Percentiles rank a stretch among this genome's conserved stretches.
These are phyloP conservation scores for Melanopsichium pennsylvanicum DNA, from an alignment of 1,284 basidiomycete species.

Conservation along the genomic window DNA sequence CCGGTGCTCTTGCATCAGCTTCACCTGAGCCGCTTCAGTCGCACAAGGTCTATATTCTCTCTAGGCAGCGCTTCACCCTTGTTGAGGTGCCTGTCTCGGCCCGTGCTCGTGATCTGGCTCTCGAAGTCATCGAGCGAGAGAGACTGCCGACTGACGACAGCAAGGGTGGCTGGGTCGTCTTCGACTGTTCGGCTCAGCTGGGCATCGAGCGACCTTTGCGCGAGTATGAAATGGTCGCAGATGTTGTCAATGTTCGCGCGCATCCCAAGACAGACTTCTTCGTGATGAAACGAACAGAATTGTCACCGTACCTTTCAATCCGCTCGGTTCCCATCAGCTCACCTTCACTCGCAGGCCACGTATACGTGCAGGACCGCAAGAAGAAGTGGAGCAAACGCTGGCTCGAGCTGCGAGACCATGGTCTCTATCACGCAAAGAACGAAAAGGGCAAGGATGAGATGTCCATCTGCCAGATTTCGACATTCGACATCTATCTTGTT, in stretches of 20 bases:
- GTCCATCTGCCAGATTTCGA: constrained; percentile 55
- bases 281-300: constrained; percentile 58
- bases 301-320: constrained; percentile 51
- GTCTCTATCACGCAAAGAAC: constrained; percentile 59
- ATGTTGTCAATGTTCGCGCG: constrained; percentile 49
- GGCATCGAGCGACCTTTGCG: constrained; percentile 63
- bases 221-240: constrained; percentile 61
- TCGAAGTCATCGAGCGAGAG: constrained; percentile 48
- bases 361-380: constrained; percentile 57
- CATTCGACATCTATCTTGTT: constrained; percentile 60
- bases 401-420: constrained; percentile 64
- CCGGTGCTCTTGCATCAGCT: background rate
- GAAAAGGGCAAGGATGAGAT: constrained; percentile 63
- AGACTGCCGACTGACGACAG: constrained; percentile 45
- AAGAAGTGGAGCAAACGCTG: constrained; percentile 62
- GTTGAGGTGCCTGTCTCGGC: constrained; percentile 48
- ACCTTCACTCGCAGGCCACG: constrained; percentile 57
- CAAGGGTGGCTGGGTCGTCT: constrained; percentile 59
- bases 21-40: constrained; percentile 23
- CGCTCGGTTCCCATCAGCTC: constrained; percentile 52
- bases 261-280: constrained; percentile 50
- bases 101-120: constrained; percentile 51
- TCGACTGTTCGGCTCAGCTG: constrained; percentile 53
- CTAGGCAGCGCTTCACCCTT: constrained; percentile 46
- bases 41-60: constrained; percentile 52